Percentiles rank a stretch among this genome's conserved stretches.
Conservation (phyloP, 1,284 basidiomycete genomes). For the Sphaerobolus stellatus region DNA sequence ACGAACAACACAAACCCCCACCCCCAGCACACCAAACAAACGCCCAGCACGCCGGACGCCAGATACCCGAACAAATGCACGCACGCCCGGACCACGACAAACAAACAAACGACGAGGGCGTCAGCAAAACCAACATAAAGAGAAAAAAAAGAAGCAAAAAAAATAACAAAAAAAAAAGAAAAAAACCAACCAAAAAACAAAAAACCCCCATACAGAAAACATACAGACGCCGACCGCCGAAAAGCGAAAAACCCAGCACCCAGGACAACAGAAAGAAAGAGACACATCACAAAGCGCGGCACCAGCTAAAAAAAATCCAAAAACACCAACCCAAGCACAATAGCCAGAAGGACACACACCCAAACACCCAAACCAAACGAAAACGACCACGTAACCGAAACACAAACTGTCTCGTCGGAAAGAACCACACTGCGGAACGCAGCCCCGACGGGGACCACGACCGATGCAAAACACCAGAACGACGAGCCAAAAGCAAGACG, state of each 20-base stretch:
- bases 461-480: too few species aligned
- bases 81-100: too few species aligned
- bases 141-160: too few species aligned
- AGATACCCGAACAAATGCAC: too few species aligned
- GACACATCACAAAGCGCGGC: constrained; percentile 63
- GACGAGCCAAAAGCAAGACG: too few species aligned
- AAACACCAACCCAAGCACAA: constrained; percentile 76
- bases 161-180: too few species aligned
- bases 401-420: constrained; percentile 81
- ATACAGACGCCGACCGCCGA: constrained; percentile 72
- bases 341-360: constrained; percentile 66
- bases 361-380: constrained; percentile 80
- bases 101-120: too few species aligned
- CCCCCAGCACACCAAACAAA: too few species aligned
- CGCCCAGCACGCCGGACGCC: too few species aligned
- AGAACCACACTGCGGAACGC: constrained; percentile 75
- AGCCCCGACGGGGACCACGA: too few species aligned
- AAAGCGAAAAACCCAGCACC: constrained; percentile 77
- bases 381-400: constrained; percentile 83
- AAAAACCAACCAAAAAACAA: constrained; percentile 66
- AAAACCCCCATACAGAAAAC: constrained; percentile 85
- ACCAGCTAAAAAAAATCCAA: constrained; percentile 83
- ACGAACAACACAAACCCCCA: too few species aligned
- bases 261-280: constrained; percentile 70
- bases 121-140: too few species aligned